Conservation (phyloP, 208 protist species). For the Acanthamoeba lenticulata region DNA sequence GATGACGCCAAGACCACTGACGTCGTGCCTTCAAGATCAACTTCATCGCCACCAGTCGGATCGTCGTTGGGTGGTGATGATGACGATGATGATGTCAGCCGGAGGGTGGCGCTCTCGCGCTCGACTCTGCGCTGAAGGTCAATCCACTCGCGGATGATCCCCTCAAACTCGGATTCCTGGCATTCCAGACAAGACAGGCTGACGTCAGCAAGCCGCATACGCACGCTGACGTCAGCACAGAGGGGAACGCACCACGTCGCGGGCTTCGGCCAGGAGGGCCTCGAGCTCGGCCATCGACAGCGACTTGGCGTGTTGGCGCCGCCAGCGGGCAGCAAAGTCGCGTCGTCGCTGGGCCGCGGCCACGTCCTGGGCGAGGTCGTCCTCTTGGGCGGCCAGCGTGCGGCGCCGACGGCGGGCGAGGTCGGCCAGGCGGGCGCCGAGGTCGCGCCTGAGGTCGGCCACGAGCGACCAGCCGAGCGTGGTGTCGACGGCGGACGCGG, state of each 20-base stretch:
- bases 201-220: neutral
- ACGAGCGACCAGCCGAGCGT: neutral
- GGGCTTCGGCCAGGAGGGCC: neutral
- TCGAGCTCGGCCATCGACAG: neutral
- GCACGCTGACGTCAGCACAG: neutral
- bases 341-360: neutral
- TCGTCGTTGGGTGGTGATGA: neutral
- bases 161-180: neutral
- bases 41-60: neutral
- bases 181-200: neutral
- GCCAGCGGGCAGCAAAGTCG: neutral
- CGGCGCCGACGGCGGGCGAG: neutral
- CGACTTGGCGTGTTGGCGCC: neutral
- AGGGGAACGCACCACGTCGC: neutral
- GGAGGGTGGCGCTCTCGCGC: neutral
- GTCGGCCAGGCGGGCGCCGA: neutral
- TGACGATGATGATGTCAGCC: neutral
- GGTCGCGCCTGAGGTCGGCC: neutral
- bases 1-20: neutral
- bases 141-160: neutral
- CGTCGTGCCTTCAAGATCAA: neutral
- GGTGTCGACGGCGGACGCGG: neutral
- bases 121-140: neutral
- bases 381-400: neutral
- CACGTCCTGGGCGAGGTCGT: neutral